Evolutionary conservation across 2,329 filamentous ascomycete species (phyloP).

Genomic region (Penicillium sp.): DNA sequence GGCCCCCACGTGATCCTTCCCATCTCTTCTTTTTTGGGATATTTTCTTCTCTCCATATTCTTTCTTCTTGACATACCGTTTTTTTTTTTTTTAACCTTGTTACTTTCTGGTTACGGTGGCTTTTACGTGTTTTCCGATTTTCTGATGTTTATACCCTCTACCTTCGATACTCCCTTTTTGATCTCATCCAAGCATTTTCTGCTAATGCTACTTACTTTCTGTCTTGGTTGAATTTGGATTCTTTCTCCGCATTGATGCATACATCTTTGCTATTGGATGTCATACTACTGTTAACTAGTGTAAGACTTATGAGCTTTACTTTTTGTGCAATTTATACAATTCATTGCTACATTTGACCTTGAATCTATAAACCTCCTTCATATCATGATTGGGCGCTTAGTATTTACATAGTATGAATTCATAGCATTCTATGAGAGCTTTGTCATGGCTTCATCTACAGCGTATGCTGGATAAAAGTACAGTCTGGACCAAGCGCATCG

Average conservation of each 20-base stretch:
- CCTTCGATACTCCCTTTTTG: conserved; percentile 1
- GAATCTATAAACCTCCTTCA: not conserved
- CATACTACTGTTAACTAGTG: conserved; percentile 8
- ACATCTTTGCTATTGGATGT: conserved; percentile 8
- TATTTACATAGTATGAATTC: not conserved
- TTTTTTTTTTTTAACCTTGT: not conserved
- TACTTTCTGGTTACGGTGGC: conserved; percentile 3
- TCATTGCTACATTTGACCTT: not conserved
- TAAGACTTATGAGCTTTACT: conserved; percentile 8
- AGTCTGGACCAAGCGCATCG: not conserved
- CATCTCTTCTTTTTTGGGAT: not conserved
- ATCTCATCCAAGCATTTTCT: conserved; percentile 1
- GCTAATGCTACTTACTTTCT: conserved; percentile 1
- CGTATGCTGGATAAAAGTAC: not conserved
- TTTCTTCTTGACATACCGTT: not conserved
- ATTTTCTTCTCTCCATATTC: conserved; percentile 4
- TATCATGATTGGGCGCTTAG: too few species aligned
- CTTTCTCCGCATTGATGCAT: conserved; percentile 1
- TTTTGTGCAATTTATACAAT: not conserved
- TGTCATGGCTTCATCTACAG: not conserved
- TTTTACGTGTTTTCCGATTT: conserved; percentile 6
- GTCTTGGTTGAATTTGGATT: conserved; percentile 6
- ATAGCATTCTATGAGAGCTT: not conserved
- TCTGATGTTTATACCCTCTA: conserved; percentile 8
- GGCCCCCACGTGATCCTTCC: conserved; percentile 1